A percentile compares a stretch with the other conserved stretches of the same genome.
Evolutionary conservation across 1,139 yeast genomes (phyloP).

Genomic region (Saccharomyces hybrid): DNA sequence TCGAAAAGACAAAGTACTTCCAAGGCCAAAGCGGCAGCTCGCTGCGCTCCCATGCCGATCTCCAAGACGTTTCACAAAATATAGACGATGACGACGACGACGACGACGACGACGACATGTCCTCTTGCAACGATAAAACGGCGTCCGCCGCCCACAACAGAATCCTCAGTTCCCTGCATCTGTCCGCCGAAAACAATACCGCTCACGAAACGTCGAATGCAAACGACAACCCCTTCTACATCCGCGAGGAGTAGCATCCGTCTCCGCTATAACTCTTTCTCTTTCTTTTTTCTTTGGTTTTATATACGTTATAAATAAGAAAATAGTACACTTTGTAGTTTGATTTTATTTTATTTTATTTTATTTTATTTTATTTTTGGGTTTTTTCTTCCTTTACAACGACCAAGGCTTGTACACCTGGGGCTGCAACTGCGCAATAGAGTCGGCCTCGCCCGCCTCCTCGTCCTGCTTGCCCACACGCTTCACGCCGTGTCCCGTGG

Average conservation of each 20-base stretch:
- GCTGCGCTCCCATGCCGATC: neutral
- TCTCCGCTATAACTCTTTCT: neutral
- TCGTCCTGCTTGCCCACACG: neutral
- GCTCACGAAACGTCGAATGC: neutral
- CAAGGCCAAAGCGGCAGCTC: neutral
- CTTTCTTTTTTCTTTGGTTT: neutral
- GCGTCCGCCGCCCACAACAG: neutral
- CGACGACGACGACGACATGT: neutral
- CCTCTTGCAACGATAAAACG: neutral
- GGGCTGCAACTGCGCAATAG: slow-evolving; percentile 27
- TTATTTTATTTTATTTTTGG: too few species aligned
- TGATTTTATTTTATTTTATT: too few species aligned
- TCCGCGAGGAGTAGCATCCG: neutral
- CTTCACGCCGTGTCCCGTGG: slow-evolving; percentile 17
- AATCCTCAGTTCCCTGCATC: neutral
- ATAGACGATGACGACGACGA: neutral
- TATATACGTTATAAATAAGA: neutral
- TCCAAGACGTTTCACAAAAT: neutral
- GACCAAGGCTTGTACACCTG: slow-evolving; percentile 30
- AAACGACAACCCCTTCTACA: neutral
- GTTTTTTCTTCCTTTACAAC: slow-evolving; percentile 14
- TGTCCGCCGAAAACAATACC: neutral
- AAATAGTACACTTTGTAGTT: neutral
- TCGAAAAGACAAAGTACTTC: slow-evolving; percentile 2
- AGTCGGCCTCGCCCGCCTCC: slow-evolving; percentile 9